These are phyloP conservation scores for Globisporangium spiculum DNA, from an alignment of 352 stramenopile genomes.

Conservation along the genomic window DNA sequence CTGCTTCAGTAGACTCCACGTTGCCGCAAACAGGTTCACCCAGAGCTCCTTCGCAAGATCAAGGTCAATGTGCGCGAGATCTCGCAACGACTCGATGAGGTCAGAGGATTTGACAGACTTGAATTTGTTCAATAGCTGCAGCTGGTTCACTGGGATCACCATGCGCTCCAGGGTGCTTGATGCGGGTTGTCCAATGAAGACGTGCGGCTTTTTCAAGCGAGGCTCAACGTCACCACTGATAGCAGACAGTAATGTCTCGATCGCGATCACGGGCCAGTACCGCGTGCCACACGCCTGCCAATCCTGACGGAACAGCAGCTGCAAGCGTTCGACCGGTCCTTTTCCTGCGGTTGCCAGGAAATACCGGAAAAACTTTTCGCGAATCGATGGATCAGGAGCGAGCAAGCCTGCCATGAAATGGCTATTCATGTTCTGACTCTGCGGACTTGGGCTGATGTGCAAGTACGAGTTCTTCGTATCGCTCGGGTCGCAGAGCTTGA, in stretches of 20 bases:
- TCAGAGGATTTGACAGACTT: slow-evolving; percentile 32
- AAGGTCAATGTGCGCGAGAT: slow-evolving; percentile 77
- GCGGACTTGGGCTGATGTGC: slow-evolving; percentile 56
- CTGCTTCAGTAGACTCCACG: slow-evolving; percentile 47
- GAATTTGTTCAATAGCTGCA: slow-evolving; percentile 30
- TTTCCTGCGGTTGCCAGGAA: slow-evolving; percentile 49
- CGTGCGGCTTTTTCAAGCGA: slow-evolving; percentile 9
- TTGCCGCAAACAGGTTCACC: slow-evolving; percentile 67
- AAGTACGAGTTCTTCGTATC: slow-evolving; percentile 72
- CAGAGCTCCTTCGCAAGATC: slow-evolving; percentile 84
- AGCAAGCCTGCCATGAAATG: slow-evolving; percentile 81
- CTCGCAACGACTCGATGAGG: slow-evolving; percentile 52
- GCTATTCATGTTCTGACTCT: slow-evolving; percentile 65
- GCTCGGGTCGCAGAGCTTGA: slow-evolving; percentile 67
- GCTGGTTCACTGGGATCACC: background rate
- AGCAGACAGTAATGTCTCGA: slow-evolving; percentile 67
- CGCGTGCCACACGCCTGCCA: slow-evolving; percentile 84
- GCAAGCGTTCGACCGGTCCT: slow-evolving; percentile 48
- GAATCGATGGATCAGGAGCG: slow-evolving; percentile 59
- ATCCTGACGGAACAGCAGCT: slow-evolving; percentile 77
- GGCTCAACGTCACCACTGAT: slow-evolving; percentile 25
- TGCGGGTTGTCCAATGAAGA: background rate
- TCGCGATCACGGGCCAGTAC: slow-evolving; percentile 81
- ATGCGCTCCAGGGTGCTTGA: background rate
- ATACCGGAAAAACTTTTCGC: slow-evolving; percentile 69